Conservation (phyloP, 176 grass and related monocot genomes). For the Carex pumila region DNA sequence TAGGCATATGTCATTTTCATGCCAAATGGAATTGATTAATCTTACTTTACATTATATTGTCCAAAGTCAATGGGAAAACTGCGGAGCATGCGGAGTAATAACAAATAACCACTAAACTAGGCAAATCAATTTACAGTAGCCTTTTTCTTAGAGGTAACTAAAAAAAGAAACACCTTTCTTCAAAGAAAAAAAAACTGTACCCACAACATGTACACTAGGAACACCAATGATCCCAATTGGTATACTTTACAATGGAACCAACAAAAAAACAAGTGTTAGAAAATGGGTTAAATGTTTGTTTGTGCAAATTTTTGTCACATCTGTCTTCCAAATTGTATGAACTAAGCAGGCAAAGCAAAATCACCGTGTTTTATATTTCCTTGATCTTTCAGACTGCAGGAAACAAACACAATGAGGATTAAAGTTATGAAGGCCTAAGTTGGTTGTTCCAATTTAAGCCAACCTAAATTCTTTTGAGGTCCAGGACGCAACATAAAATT, state of each 20-base stretch:
- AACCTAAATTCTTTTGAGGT: too few species aligned
- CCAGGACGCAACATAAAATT: too few species aligned
- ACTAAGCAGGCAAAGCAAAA: not conserved
- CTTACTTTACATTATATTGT: not conserved
- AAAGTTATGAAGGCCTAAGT: too few species aligned
- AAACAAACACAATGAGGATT: not conserved
- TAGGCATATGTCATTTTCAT: not conserved
- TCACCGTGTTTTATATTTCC: conserved; percentile 10
- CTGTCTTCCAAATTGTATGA: not conserved
- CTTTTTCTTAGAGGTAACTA: not conserved
- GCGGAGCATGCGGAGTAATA: not conserved
- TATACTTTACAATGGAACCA: not conserved
- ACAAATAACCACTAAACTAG: not conserved
- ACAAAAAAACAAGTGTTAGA: not conserved
- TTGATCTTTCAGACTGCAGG: conserved; percentile 10
- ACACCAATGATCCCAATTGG: not conserved
- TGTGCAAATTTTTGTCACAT: not conserved
- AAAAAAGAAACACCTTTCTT: not conserved
- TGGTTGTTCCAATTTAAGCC: too few species aligned
- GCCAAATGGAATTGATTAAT: not conserved
- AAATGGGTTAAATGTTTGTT: not conserved
- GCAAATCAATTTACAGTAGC: not conserved
- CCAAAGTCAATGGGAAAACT: not conserved
- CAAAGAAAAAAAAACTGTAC: not conserved
- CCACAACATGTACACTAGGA: not conserved